These are phyloP conservation scores for Panaeolus cyanescens DNA, from an alignment of 768 basidiomycete species.

Conservation along the genomic window DNA sequence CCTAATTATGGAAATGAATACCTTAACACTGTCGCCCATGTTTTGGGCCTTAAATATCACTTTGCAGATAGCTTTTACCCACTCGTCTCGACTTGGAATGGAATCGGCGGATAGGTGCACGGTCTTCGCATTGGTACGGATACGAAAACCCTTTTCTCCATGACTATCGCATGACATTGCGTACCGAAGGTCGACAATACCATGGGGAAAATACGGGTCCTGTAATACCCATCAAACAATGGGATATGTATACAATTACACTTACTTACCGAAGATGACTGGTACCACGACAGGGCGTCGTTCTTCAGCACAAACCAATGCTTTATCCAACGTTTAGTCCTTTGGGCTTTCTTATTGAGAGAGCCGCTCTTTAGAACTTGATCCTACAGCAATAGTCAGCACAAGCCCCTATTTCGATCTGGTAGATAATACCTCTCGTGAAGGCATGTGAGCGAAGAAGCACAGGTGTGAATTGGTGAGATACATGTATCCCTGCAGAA, in stretches of 20 bases:
- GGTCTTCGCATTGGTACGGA: conserved; percentile 81
- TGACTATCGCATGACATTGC: conserved; percentile 84
- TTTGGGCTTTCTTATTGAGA: conserved; percentile 82
- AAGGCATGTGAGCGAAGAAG: conserved; percentile 95
- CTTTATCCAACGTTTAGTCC: conserved; percentile 90
- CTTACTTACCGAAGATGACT: conserved; percentile 78
- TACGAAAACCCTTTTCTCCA: conserved; percentile 77
- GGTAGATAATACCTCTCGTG: conserved; percentile 66
- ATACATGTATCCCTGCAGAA: conserved; percentile 98
- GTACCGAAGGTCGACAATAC: conserved; percentile 94
- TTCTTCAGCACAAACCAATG: conserved; percentile 98
- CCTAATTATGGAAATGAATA: conserved; percentile 24
- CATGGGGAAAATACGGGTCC: conserved; percentile 98
- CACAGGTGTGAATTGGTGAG: conserved; percentile 91
- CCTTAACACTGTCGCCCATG: conserved; percentile 94
- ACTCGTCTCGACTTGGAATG: conserved; percentile 83
- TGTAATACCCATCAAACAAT: conserved; percentile 26
- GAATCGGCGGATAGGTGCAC: conserved; percentile 78
- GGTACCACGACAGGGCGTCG: conserved; percentile 95
- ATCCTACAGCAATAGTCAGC: conserved; percentile 51
- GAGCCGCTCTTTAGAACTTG: conserved; percentile 92
- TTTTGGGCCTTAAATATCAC: conserved; percentile 97
- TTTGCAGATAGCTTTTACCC: conserved; percentile 94
- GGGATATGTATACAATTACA: not conserved
- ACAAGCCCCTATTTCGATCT: not conserved